Percentiles rank a stretch among this genome's conserved stretches.
Conservation (phyloP, 2,329 filamentous ascomycete genomes). For the Teratosphaeria pseudoeucalypti region DNA sequence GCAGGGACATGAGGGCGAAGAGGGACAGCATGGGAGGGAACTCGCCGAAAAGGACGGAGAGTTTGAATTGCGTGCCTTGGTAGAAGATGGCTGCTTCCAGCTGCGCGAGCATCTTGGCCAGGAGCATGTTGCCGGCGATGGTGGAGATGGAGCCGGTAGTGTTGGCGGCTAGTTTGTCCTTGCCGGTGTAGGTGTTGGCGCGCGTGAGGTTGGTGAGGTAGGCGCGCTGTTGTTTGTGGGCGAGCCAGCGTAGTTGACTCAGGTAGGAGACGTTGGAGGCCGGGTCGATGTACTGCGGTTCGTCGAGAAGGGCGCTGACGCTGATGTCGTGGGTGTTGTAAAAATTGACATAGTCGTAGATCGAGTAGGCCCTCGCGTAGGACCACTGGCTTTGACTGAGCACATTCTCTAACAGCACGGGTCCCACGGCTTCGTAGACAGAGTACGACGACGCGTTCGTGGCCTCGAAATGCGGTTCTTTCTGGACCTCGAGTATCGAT, state of each 20-base stretch:
- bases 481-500: slow-evolving; percentile 32
- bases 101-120: slow-evolving; percentile 24
- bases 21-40: slow-evolving; percentile 43
- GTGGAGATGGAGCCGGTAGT: slow-evolving; percentile 26
- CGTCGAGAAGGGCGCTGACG: slow-evolving; percentile 23
- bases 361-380: slow-evolving; percentile 43
- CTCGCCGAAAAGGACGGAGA: slow-evolving; percentile 37
- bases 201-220: slow-evolving; percentile 37
- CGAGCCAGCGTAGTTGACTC: slow-evolving; percentile 31
- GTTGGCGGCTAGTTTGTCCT: slow-evolving; percentile 4
- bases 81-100: slow-evolving; percentile 22
- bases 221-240: slow-evolving; percentile 36
- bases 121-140: slow-evolving; percentile 28
- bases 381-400: slow-evolving; percentile 27
- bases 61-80: slow-evolving; percentile 18
- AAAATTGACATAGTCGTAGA: slow-evolving; percentile 49
- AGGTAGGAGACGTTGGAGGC: slow-evolving; percentile 15
- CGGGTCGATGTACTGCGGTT: slow-evolving; percentile 18
- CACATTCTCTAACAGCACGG: slow-evolving; percentile 33
- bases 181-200: slow-evolving; percentile 15
- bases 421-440: slow-evolving; percentile 40
- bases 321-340: slow-evolving; percentile 42
- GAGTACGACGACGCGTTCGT: slow-evolving; percentile 27
- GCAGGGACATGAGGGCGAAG: slow-evolving; percentile 35
- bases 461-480: slow-evolving; percentile 30